Evolutionary conservation across 176 grass and related monocot genomes (phyloP).

Genomic region (Cymbopogon citratus): DNA sequence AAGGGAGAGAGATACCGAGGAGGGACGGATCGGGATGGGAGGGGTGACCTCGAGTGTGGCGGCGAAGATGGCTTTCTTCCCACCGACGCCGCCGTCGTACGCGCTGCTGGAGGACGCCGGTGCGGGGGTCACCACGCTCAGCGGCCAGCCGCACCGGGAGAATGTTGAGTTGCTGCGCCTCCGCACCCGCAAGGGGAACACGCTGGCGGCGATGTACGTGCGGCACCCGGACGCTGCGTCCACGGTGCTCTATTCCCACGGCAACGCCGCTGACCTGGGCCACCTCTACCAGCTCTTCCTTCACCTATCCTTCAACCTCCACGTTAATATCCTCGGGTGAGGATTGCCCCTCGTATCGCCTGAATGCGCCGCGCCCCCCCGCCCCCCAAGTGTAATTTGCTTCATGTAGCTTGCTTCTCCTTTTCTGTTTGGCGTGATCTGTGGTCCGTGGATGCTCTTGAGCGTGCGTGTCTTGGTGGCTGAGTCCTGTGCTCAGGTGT

Average conservation of each 20-base stretch:
- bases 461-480: background rate
- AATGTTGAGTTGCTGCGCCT: conserved; percentile 85
- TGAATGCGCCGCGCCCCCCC: background rate
- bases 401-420: background rate
- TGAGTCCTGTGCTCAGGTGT: background rate
- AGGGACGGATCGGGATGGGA: conserved; percentile 45
- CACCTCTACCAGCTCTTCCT: conserved; percentile 93
- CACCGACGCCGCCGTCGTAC: conserved; percentile 82
- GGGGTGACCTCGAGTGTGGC: conserved; percentile 92
- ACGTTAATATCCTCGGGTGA: conserved; percentile 86
- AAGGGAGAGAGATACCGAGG: background rate
- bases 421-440: conserved; percentile 1
- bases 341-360: background rate
- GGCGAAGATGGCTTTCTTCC: conserved; percentile 96
- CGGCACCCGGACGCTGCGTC: conserved; percentile 67
- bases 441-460: conserved; percentile 2
- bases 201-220: conserved; percentile 69
- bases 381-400: background rate
- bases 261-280: conserved; percentile 86
- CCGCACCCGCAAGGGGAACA: conserved; percentile 49
- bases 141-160: conserved; percentile 59
- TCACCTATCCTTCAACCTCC: conserved; percentile 81
- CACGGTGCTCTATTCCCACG: conserved; percentile 85
- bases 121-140: conserved; percentile 59
- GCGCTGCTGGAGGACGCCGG: conserved; percentile 49